Base-by-base conservation (phyloP, 2,329 filamentous ascomycete species). In the Ascochyta fabae region DNA sequence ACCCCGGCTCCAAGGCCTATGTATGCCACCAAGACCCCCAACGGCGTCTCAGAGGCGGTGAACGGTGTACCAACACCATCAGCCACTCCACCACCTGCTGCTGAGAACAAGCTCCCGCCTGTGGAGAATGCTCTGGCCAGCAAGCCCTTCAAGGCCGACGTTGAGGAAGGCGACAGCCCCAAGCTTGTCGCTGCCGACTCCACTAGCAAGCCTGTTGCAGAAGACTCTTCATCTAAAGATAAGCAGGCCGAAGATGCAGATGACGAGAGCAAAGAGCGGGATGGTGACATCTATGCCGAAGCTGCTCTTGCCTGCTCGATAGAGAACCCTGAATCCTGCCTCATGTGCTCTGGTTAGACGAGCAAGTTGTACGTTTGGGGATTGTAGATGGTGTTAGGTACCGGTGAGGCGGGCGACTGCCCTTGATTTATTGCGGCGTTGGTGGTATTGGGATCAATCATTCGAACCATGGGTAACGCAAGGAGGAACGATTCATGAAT, bases 291-390 rank as follows among this genome's bases (percentile, higher is more conserved):
- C 67, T 99, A 96, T 78, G 94, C 94, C 0, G 91, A 98, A 67
- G 91, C 93, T 55, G 93, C 91, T 15, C 81, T 99, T 74, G 86
- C 88, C 69, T 99, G 95, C 83, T 97, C 93, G 80, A 98, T 99
- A 77, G 93, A 98, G 75, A 97, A 98, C 82, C 92, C 89, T 67
- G 95, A 99, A 76, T 84, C 89, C 43, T 99, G 95, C 76, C 76
- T 96, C 63, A 98, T 99, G 95, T 99, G 95, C 87, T 96, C 91
- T 79, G 94, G 93, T 81, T 98, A 85, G 77, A 55, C n/a, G 35
- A 27, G 29, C 12, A 39, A 24, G 9, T 34, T 52, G 34, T 24
- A 44, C 40, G 15, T 39, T 57, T 22, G 45, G 33, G 45, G 53
- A 15, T 51, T 56, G 38, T 41, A 46, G 7, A 55, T 38, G 35